Percentiles rank a stretch among this genome's conserved stretches.
Conservation (phyloP, 2,329 filamentous ascomycete genomes). For the Penicillium sp. region DNA sequence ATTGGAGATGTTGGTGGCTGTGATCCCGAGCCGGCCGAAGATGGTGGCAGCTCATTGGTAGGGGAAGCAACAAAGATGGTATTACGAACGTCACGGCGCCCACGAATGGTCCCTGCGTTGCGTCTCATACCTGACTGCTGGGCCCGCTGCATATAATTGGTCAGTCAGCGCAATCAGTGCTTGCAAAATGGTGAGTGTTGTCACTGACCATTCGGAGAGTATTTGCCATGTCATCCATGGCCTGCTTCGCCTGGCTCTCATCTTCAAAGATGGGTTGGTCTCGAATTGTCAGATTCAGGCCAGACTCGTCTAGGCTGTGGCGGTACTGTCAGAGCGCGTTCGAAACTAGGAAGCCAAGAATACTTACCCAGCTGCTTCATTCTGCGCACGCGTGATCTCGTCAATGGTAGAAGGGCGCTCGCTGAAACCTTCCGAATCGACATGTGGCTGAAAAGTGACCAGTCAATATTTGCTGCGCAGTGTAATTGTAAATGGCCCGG, state of each 20-base stretch:
- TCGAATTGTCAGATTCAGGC: slow-evolving; percentile 47
- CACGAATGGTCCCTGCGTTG: slow-evolving; percentile 72
- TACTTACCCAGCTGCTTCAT: slow-evolving; percentile 43
- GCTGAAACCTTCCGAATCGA: slow-evolving; percentile 43
- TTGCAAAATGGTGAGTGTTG: neutral
- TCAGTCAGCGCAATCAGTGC: neutral
- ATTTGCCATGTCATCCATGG: slow-evolving; percentile 49
- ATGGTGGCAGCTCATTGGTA: slow-evolving; percentile 33
- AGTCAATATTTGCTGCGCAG: slow-evolving; percentile 10
- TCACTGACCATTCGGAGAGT: slow-evolving; percentile 45
- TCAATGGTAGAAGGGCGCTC: slow-evolving; percentile 42
- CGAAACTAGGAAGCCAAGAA: neutral
- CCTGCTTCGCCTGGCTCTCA: slow-evolving; percentile 47
- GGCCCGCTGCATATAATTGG: slow-evolving; percentile 39
- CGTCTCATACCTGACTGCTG: slow-evolving; percentile 56
- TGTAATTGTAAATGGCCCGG: neutral
- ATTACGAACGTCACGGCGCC: slow-evolving; percentile 85
- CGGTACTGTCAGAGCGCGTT: slow-evolving; percentile 16
- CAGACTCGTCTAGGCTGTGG: slow-evolving; percentile 41
- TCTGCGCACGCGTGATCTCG: slow-evolving; percentile 45
- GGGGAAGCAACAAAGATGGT: slow-evolving; percentile 72
- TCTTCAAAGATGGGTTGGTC: slow-evolving; percentile 51
- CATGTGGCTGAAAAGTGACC: slow-evolving; percentile 20
- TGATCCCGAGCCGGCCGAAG: slow-evolving; percentile 26
- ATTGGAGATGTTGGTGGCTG: slow-evolving; percentile 36